These are phyloP conservation scores for Puccinia horiana DNA, from an alignment of 1,284 basidiomycete genomes.

Conservation along the genomic window DNA sequence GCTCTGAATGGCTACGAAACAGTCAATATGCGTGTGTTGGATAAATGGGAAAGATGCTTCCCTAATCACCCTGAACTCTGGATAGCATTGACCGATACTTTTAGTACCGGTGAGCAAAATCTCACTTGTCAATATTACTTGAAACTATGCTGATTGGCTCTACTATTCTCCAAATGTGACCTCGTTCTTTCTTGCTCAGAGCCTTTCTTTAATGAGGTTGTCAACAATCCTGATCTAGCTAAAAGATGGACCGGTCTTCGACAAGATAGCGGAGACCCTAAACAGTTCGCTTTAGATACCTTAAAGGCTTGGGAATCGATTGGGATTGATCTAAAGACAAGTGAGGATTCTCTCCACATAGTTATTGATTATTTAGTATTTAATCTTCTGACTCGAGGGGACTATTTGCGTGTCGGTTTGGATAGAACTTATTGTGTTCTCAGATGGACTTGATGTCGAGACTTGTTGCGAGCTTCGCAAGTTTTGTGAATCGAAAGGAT, in stretches of 20 bases:
- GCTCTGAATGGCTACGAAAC: conserved; percentile 77
- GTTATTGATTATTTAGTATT: not conserved
- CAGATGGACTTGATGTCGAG: conserved; percentile 74
- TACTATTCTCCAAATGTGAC: not conserved
- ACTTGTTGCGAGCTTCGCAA: conserved; percentile 71
- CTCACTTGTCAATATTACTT: conserved; percentile 12
- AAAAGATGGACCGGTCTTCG: conserved; percentile 75
- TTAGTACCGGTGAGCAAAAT: conserved; percentile 67
- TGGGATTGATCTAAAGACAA: conserved; percentile 68
- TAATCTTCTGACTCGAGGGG: not conserved
- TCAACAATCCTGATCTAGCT: conserved; percentile 66
- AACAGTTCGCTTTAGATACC: conserved; percentile 71
- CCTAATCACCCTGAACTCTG: conserved; percentile 60
- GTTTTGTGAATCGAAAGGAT: conserved; percentile 72
- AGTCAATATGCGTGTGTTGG: conserved; percentile 72
- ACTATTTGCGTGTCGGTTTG: not conserved
- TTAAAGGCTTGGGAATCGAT: conserved; percentile 70
- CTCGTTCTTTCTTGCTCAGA: conserved; percentile 18
- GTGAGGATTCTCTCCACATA: conserved; percentile 47
- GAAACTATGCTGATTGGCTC: not conserved
- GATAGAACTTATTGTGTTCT: conserved; percentile 72
- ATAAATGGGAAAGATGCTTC: conserved; percentile 73
- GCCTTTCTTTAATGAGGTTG: conserved; percentile 74
- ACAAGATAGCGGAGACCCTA: conserved; percentile 89
- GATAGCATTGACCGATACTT: conserved; percentile 87